Conservation (phyloP, 768 basidiomycete species). For the Phlegmacium glaucopus region DNA sequence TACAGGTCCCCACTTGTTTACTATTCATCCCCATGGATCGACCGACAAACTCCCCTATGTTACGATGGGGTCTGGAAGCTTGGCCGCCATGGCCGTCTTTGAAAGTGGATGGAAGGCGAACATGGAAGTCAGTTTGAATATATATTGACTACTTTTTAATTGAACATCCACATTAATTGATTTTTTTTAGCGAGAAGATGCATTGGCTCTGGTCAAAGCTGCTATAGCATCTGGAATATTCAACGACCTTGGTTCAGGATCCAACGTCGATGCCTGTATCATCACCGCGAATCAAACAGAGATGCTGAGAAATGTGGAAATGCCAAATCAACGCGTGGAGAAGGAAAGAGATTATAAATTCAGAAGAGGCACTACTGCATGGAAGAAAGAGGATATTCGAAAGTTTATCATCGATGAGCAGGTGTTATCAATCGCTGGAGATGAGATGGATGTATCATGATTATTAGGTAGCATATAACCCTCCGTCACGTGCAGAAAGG, state of each 20-base stretch:
- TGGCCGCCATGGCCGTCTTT: conserved; percentile 99
- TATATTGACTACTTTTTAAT: neutral
- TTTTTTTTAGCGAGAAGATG: conserved; percentile 65
- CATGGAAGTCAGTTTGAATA: conserved; percentile 59
- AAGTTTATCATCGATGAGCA: conserved; percentile 72
- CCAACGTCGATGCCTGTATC: conserved; percentile 97
- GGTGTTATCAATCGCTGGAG: conserved; percentile 50
- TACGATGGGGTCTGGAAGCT: conserved; percentile 95
- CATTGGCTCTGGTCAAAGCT: conserved; percentile 75
- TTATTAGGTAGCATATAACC: too few relatives aligned
- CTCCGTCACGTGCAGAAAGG: too few relatives aligned
- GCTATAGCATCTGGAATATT: conserved; percentile 97
- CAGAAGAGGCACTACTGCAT: conserved; percentile 84
- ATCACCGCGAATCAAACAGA: conserved; percentile 86
- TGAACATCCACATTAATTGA: neutral
- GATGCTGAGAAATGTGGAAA: conserved; percentile 92
- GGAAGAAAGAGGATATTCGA: conserved; percentile 77
- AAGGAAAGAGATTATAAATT: conserved; percentile 76
- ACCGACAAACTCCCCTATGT: conserved; percentile 99
- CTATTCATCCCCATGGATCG: conserved; percentile 93
- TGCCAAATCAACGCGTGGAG: conserved; percentile 80
- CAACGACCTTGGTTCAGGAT: conserved; percentile 98
- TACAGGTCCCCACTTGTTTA: conserved; percentile 93
- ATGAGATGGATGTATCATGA: conserved; percentile 83
- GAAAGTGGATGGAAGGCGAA: conserved; percentile 81